Conservation (phyloP, 805 yeast genomes). For the Blastobotrys terrestris region DNA sequence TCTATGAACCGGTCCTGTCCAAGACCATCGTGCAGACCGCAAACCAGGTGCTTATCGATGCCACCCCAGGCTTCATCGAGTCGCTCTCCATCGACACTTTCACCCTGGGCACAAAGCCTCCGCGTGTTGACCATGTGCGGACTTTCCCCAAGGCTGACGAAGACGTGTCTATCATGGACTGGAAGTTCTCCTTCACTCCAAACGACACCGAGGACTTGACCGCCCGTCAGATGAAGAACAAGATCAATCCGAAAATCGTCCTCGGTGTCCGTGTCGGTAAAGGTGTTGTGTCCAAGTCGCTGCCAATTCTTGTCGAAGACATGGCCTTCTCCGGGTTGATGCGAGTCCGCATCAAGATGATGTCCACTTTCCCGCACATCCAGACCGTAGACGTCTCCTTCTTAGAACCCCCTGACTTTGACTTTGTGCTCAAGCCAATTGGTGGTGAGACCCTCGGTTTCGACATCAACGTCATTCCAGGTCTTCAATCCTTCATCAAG, state of each 20-base stretch:
- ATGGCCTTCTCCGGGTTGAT: slow-evolving; percentile 68
- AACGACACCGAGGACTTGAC: slow-evolving; percentile 79
- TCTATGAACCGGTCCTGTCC: slow-evolving; percentile 81
- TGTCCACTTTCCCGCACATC: slow-evolving; percentile 85
- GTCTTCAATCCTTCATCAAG: slow-evolving; percentile 72
- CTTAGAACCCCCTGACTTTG: slow-evolving; percentile 82
- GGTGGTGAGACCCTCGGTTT: slow-evolving; percentile 83
- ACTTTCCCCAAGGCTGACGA: slow-evolving; percentile 85
- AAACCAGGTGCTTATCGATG: slow-evolving; percentile 73
- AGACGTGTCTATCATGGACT: slow-evolving; percentile 96
- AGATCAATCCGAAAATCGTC: slow-evolving; percentile 74
- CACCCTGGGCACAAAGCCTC: slow-evolving; percentile 94
- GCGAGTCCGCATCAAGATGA: slow-evolving; percentile 83
- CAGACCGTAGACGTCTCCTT: slow-evolving; percentile 84
- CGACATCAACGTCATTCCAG: slow-evolving; percentile 85
- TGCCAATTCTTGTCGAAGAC: slow-evolving; percentile 77
- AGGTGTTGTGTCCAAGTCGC: slow-evolving; percentile 54
- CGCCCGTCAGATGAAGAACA: slow-evolving; percentile 75
- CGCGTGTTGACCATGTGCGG: slow-evolving; percentile 83
- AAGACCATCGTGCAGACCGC: slow-evolving; percentile 81
- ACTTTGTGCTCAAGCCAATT: slow-evolving; percentile 69
- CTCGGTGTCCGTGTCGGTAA: slow-evolving; percentile 72
- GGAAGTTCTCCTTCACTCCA: slow-evolving; percentile 92
- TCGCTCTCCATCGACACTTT: slow-evolving; percentile 80
- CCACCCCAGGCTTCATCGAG: slow-evolving; percentile 81